Evolutionary conservation across 805 yeast genomes (phyloP), one percentile per base, ranked within the genome.

Genomic region (Zygoascus flipseniorum): DNA sequence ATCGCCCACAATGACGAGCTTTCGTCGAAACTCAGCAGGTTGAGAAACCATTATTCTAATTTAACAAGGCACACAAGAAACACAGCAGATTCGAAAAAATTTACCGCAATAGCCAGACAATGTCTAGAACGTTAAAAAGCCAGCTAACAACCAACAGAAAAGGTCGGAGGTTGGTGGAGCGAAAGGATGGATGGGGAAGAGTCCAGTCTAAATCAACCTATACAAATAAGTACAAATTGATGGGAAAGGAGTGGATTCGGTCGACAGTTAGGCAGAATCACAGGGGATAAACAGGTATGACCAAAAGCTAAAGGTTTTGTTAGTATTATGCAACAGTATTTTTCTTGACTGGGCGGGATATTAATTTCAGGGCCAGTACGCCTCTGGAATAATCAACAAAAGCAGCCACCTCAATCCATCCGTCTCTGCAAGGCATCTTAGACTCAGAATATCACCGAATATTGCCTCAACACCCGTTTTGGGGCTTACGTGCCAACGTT

Each of bases 1-100:
- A 71, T 89, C 97, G 72, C 97, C 97, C 54, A 89, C 96, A 67
- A 89, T 87, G 70, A 89, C 97, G 67, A 89, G 79, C 74, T 89
- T 89, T 57, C 63, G 53, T 55, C 65, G 58, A 41, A 60, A 53
- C 52, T 62, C 65, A 41, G 65, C 63, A 41, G 62, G 64, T 52
- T 59, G 64, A 41, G 61, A 47, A 39, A 59, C 60, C 62, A 58
- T 58, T 18, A 31, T 44, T 8, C 8, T 23, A 44, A 18, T 13
- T 44, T 44, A n/a, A 42, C 16, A 18, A 44, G 47, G 10, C 31
- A 44, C 16, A 13, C 16, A 26, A 20, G 18, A 13, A n/a, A 44
- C 16, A 44, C 31, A 44, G 13, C 39, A 35, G 8, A 8, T 35
- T 11, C 39, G 35, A 31, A n/a, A 35, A n/a, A 13, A 35, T 35